These are phyloP conservation scores for Trichodelitschia bisporula DNA, from an alignment of 495 filamentous ascomycete genomes.

Conservation along the genomic window DNA sequence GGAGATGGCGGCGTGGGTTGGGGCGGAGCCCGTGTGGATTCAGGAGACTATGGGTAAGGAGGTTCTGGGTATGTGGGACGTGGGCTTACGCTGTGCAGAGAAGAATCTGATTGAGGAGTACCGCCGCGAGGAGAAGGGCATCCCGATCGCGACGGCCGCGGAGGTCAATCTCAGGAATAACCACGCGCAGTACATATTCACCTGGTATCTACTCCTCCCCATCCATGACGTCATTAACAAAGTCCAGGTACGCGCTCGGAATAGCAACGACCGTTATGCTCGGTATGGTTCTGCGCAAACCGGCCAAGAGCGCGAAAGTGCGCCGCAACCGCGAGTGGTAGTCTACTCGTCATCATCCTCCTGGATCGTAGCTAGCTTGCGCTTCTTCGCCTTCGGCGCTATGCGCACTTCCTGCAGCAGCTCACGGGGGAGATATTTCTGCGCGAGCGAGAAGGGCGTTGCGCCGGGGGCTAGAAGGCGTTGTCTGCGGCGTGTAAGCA, in stretches of 20 bases:
- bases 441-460: slow-evolving; percentile 62
- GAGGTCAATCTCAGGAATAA: slow-evolving; percentile 91
- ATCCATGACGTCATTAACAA: background rate
- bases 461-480: slow-evolving; percentile 44
- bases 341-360: slow-evolving; percentile 6
- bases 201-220: slow-evolving; percentile 44
- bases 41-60: slow-evolving; percentile 76
- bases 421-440: slow-evolving; percentile 59
- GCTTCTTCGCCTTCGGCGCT: slow-evolving; percentile 17
- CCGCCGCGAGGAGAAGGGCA: slow-evolving; percentile 51
- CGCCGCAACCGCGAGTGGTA: slow-evolving; percentile 66
- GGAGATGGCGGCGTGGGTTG: slow-evolving; percentile 73
- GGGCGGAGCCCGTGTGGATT: slow-evolving; percentile 76
- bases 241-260: slow-evolving; percentile 60
- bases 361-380: slow-evolving; percentile 15
- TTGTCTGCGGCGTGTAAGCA: too few species aligned
- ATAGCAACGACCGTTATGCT: slow-evolving; percentile 82
- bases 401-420: slow-evolving; percentile 55
- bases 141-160: slow-evolving; percentile 72
- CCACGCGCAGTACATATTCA: slow-evolving; percentile 95
- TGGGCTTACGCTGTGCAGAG: slow-evolving; percentile 20
- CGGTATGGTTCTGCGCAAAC: slow-evolving; percentile 74
- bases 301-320: slow-evolving; percentile 50
- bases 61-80: background rate
- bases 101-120: slow-evolving; percentile 50